A percentile compares a stretch with the other conserved stretches of the same genome.
phyloP scores from a whole-genome alignment of 1,284 basidiomycete genomes.

The Boletellus deceptivus region DNA sequence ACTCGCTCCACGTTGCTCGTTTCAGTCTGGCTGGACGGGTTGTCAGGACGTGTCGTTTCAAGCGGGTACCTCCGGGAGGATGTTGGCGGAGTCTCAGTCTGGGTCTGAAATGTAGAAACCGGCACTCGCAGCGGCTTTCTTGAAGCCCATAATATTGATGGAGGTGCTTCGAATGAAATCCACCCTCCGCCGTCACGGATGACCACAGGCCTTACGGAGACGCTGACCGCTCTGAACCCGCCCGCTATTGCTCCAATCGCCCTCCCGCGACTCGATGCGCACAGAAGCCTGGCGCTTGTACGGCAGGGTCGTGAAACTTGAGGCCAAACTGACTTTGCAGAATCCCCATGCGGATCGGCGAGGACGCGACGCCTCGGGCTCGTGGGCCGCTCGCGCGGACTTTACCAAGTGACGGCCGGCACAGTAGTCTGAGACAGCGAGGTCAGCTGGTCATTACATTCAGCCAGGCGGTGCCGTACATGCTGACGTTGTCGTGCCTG shows the following conservation, averaged over 20 bases:
- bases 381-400: background rate
- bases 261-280: too few relatives aligned
- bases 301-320: background rate
- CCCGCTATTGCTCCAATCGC: background rate
- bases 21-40: too few relatives aligned
- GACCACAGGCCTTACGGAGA: background rate
- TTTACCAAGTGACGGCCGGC: background rate
- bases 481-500: slow-evolving; percentile 15
- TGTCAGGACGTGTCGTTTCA: too few relatives aligned
- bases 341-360: background rate
- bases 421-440: background rate
- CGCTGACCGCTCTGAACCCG: background rate
- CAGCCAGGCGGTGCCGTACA: slow-evolving; percentile 16
- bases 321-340: background rate
- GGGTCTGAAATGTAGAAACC: too few relatives aligned
- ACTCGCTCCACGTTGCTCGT: too few relatives aligned
- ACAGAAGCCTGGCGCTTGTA: background rate
- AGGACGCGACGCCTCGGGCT: too few relatives aligned
- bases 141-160: background rate
- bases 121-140: too few relatives aligned
- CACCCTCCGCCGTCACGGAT: background rate
- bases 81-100: too few relatives aligned
- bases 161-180: background rate
- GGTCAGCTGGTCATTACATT: slow-evolving; percentile 10
- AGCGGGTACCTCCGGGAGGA: too few relatives aligned